Evolutionary conservation across 768 basidiomycete species (phyloP).

Genomic region (Tylopilus plumbeoviolaceoides): DNA sequence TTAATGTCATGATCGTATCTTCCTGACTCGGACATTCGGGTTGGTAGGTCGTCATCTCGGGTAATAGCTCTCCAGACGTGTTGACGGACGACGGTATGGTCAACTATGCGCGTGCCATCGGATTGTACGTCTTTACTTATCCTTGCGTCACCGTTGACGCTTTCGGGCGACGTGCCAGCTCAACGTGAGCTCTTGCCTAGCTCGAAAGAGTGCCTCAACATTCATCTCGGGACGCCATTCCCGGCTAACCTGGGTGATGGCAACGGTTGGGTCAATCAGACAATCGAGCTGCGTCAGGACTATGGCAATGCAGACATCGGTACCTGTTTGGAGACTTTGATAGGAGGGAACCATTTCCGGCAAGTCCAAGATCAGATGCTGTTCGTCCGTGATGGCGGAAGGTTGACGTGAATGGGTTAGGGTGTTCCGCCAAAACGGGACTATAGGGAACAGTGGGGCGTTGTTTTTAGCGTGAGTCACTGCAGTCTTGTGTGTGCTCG

Average conservation of each 20-base stretch:
- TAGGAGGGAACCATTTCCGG: slow-evolving; percentile 50
- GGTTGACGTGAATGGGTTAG: slow-evolving; percentile 16
- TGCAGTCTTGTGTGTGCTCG: neutral
- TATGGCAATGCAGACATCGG: slow-evolving; percentile 34
- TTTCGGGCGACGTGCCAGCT: neutral
- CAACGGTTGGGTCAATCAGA: slow-evolving; percentile 41
- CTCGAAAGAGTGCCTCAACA: slow-evolving; percentile 37
- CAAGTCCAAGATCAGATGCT: slow-evolving; percentile 4
- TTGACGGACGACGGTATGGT: slow-evolving; percentile 53
- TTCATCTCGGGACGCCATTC: slow-evolving; percentile 36
- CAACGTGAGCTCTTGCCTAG: slow-evolving; percentile 16
- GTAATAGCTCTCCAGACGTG: slow-evolving; percentile 51
- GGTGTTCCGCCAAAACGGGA: slow-evolving; percentile 57
- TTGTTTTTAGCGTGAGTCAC: slow-evolving; percentile 55
- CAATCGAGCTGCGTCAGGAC: slow-evolving; percentile 42
- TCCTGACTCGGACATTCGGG: neutral
- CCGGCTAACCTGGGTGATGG: slow-evolving; percentile 47
- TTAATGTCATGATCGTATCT: neutral
- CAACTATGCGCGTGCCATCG: slow-evolving; percentile 59
- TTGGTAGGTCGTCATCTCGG: slow-evolving; percentile 59
- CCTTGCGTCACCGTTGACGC: neutral
- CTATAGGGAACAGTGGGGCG: slow-evolving; percentile 42
- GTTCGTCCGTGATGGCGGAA: no score
- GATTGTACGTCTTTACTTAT: slow-evolving; percentile 46
- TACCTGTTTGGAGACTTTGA: slow-evolving; percentile 43